Percentiles rank a stretch among this genome's conserved stretches.
phyloP scores from a whole-genome alignment of 768 basidiomycete species.

The Boletus subcaerulescens region DNA sequence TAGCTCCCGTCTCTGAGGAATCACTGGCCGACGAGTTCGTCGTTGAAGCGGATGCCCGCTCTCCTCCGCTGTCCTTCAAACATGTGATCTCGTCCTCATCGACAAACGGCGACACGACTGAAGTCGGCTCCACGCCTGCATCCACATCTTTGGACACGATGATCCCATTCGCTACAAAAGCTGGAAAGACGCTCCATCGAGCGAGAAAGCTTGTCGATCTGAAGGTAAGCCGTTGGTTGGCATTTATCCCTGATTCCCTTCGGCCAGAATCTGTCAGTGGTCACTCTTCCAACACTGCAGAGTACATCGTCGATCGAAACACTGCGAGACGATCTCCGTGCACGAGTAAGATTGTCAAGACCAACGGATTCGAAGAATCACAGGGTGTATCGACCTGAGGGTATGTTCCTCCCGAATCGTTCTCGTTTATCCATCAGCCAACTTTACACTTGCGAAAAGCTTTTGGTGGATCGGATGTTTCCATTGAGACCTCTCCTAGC shows the following conservation, averaged over 20 bases:
- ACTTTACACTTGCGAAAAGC: neutral
- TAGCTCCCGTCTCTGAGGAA: slow-evolving; percentile 8
- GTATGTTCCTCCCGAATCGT: too few relatives aligned
- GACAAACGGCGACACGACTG: too few relatives aligned
- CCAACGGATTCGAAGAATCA: slow-evolving; percentile 4
- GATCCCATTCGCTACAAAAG: too few relatives aligned
- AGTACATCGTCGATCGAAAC: slow-evolving; percentile 1
- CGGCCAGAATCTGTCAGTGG: slow-evolving; percentile 3
- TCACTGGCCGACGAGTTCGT: neutral
- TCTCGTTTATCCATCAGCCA: neutral
- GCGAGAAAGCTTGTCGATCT: neutral
- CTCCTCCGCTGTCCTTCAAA: slow-evolving; percentile 4
- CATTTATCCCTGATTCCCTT: neutral
- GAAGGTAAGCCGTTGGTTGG: neutral
- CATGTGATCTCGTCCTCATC: neutral
- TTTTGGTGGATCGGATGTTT: neutral
- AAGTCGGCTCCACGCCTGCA: too few relatives aligned
- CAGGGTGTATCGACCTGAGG: neutral
- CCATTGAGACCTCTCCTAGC: neutral
- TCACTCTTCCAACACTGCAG: neutral
- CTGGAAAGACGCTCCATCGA: neutral
- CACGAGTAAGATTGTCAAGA: neutral
- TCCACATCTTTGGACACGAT: too few relatives aligned
- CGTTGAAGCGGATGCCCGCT: neutral
- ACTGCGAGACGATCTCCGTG: neutral